A percentile compares a stretch with the other conserved stretches of the same genome.
These are phyloP conservation scores for Phytophthora multivora DNA, from an alignment of 352 stramenopile genomes.

Conservation along the genomic window DNA sequence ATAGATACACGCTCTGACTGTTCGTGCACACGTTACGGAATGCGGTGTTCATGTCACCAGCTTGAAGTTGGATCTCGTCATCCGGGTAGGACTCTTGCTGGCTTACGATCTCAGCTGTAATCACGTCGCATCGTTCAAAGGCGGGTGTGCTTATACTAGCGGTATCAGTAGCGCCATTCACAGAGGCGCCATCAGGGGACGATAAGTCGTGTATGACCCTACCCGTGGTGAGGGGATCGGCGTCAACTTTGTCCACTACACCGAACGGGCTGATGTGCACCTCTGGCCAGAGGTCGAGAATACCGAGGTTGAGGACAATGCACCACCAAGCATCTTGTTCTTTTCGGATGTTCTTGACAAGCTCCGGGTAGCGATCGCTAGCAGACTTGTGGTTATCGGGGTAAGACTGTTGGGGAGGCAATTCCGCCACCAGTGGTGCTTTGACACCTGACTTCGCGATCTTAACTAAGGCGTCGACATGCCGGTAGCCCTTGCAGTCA, in stretches of 20 bases:
- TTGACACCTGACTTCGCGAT: background rate
- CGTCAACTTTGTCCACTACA: slow-evolving; percentile 24
- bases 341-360: slow-evolving; percentile 20
- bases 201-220: slow-evolving; percentile 8
- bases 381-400: slow-evolving; percentile 15
- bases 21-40: background rate
- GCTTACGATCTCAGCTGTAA: background rate
- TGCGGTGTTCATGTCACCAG: background rate
- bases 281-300: slow-evolving; percentile 14
- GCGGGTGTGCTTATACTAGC: background rate
- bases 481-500: background rate
- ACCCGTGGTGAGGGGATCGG: background rate
- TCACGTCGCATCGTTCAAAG: background rate
- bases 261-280: slow-evolving; percentile 13
- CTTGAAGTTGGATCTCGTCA: background rate
- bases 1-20: too few species aligned
- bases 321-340: slow-evolving; percentile 13
- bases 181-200: background rate
- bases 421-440: background rate
- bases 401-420: background rate
- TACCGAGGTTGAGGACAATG: slow-evolving; percentile 13
- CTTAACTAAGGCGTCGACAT: background rate
- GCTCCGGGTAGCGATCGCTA: background rate
- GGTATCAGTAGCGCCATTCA: background rate
- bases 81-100: background rate